Evolutionary conservation across 2,329 filamentous ascomycete species (phyloP), one percentile per base, ranked within the genome.

Genomic region (Colletotrichum caudatum): DNA sequence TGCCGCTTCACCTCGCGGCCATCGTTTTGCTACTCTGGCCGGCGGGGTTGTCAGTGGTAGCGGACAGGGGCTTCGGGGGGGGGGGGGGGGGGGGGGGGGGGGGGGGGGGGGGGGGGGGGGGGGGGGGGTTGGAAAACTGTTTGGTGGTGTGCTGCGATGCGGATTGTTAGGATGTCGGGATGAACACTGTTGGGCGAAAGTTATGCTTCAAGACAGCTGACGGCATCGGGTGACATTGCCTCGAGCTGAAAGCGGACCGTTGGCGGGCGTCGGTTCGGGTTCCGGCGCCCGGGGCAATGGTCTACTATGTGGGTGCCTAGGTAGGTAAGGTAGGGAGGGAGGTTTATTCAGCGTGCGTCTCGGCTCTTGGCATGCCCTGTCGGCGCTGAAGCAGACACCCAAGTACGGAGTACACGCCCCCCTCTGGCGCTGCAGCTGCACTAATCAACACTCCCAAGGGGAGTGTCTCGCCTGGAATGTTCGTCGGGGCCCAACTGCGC

Each of bases 1-100:
- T 53, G 64, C 64, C 64, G 54, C 54, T 71, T 57, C 50, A 64
- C 53, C 58, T 56, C 69, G 69, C 41, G 44, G 29, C 65, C 65
- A 72, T 72, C 39, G 51, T 63, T 53, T 23, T 44, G 18, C 64
- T 71, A 37, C 58, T 46, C 65, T 26, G 37, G 51, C 51, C 51
- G 46, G 61, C 44, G 58, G 51, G 51, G 35, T 51, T 51, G 35
- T 62, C 14, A 20, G 68, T 39, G 26, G 50, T 23, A 18, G 23
- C 18, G 14, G 50, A 6, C 64, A 11, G 44, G 16, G 26, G 46
- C 14, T 37, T 62, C 6, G 20, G 16, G 33, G 16, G n/a, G 20
- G 16, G 33, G 16, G n/a, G 20, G 16, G 33, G 16, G n/a, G 20
- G 16, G 33, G 16, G n/a, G 20, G 16, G 33, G 16, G n/a, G 20